Evolutionary conservation across 139 green algal species (phyloP), one percentile per base, ranked within the genome.

Genomic region (Auxenochlorella pyrenoidosa): DNA sequence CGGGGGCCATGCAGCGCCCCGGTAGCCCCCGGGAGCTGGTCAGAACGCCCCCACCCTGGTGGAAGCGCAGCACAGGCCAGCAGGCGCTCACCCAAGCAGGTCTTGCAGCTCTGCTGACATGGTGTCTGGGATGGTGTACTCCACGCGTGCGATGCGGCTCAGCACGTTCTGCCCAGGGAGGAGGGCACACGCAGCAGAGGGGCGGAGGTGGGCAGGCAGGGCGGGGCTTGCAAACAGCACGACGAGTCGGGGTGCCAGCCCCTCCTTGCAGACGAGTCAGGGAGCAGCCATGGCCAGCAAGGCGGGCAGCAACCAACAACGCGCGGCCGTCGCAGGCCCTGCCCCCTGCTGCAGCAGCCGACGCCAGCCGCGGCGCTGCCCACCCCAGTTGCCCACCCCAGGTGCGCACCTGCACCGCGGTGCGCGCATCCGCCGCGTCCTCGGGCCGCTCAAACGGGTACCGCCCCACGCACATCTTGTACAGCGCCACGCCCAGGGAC

Each of bases 371-470:
- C 66, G 2, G 32, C 30, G 3, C 32, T 22, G 40, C n/a, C n/a
- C 51, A 0, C 6, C 24, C 51, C 26, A 51, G 41, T 24, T 32
- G 36, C 10, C 36, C n/a, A 15, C 36, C 18, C 44, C 38, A 22
- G 26, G 16, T 36, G 38, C 79, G 15, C 75, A 72, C n/a, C 76
- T 88, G 89, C 59, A 92, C 87, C 36, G 81, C 80, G 26, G 40
- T 86, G n/a, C 84, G 81, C 59, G 81, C 59, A 24, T 85, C 85
- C 2, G 34, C 15, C 8, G 32, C 82, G 73, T 92, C 88, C 34
- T 80, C 88, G 38, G 73, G 68, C 19, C 90, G 77, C 72, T 93
- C 88, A 78, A 92, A 92, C 34, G 90, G 88, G 65, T 87, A 92
- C 75, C 38, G 71, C 30, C 90, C 89, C 21, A 82, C 82, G 10